Percentiles rank a stretch among this genome's conserved stretches.
phyloP scores from a whole-genome alignment of 345 rosid genomes.

The Melaleuca alternifolia region DNA sequence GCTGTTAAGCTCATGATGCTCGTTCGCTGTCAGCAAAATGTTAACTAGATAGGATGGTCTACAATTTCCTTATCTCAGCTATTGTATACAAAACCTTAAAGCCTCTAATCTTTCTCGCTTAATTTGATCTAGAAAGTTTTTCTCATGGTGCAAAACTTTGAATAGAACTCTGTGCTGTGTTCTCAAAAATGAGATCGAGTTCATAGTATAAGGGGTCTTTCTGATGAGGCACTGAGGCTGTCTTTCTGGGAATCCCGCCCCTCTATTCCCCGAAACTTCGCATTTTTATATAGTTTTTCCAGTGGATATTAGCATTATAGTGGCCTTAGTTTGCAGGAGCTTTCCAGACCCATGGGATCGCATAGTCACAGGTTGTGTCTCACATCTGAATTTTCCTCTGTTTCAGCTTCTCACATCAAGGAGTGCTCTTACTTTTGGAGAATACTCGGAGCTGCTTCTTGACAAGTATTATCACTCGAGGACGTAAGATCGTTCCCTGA shows the following conservation, averaged over 20 bases:
- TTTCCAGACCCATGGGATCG: not conserved
- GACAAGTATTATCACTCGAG: conserved; percentile 62
- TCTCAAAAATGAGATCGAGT: not conserved
- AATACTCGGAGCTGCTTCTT: conserved; percentile 66
- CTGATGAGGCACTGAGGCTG: not conserved
- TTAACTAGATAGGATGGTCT: not conserved
- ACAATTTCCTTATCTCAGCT: not conserved
- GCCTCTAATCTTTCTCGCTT: not conserved
- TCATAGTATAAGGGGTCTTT: not conserved
- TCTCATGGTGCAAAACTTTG: not conserved
- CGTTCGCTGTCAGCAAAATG: not conserved
- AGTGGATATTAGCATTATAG: not conserved
- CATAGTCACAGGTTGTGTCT: not conserved
- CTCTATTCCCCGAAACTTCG: not conserved
- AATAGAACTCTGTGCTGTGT: not conserved
- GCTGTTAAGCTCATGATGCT: not conserved
- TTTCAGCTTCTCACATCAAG: conserved; percentile 45
- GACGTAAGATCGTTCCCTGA: conserved; percentile 3
- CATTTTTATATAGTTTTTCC: not conserved
- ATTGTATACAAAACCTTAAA: not conserved
- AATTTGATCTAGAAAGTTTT: not conserved
- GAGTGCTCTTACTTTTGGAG: conserved; percentile 60
- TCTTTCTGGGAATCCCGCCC: not conserved
- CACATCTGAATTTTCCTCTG: not conserved
- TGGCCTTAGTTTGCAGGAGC: not conserved